These are phyloP conservation scores for Jacaranda mimosifolia DNA, from an alignment of 257 asterid genomes.

Conservation along the genomic window DNA sequence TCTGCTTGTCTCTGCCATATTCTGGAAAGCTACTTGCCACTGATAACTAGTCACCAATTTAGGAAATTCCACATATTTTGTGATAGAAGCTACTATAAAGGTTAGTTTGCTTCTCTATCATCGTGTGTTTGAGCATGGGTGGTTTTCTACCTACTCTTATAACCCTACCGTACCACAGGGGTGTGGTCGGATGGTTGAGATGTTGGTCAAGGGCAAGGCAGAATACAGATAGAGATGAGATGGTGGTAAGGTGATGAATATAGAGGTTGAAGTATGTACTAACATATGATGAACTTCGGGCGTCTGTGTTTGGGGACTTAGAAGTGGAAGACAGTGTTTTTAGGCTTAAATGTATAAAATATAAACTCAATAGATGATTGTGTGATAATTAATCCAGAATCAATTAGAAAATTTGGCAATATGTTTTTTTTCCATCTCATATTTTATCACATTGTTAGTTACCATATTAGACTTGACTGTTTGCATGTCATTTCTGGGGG, in stretches of 20 bases:
- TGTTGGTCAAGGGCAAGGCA: not conserved
- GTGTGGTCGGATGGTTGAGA: not conserved
- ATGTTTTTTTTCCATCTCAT: conserved; percentile 23
- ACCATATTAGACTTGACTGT: conserved; percentile 31
- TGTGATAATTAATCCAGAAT: not conserved
- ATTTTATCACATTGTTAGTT: conserved; percentile 2
- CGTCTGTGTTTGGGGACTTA: not conserved
- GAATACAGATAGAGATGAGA: not conserved
- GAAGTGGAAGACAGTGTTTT: not conserved
- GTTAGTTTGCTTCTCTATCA: too few relatives aligned
- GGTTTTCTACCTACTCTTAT: too few relatives aligned
- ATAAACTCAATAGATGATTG: not conserved
- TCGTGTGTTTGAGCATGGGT: too few relatives aligned
- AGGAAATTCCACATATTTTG: too few relatives aligned
- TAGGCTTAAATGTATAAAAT: not conserved
- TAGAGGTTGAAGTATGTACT: not conserved
- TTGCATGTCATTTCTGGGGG: conserved; percentile 55
- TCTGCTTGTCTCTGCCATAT: too few relatives aligned
- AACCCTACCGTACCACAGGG: too few relatives aligned
- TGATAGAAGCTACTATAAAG: too few relatives aligned
- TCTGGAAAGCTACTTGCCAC: too few relatives aligned
- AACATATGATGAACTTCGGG: not conserved
- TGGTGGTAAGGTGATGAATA: not conserved
- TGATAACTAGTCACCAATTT: too few relatives aligned
- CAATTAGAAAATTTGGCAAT: not conserved